Evolutionary conservation across 352 stramenopile species (phyloP), one percentile per base, ranked within the genome.

Genomic region (Pelagophyceae sp.): DNA sequence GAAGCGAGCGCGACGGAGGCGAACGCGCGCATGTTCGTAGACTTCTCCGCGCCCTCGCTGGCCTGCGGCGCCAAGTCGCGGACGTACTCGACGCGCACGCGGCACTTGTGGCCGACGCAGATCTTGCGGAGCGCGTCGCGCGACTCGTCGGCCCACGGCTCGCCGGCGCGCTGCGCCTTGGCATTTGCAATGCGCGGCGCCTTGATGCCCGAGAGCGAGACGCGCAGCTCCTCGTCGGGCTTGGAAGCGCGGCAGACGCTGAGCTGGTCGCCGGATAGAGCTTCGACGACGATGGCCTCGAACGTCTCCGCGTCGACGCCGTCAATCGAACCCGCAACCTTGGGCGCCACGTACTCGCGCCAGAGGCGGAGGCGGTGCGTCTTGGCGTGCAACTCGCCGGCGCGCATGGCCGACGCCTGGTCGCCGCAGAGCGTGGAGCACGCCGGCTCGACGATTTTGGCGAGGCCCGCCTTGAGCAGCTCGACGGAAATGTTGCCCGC

Each of bases 401-500:
- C n/a, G 40, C 71, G 71, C 27, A 76, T 35, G 27, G n/a, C 1
- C 40, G 71, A 2, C 54, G 71, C 45, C 15, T 58, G 15, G 85
- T 85, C 31, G 45, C 31, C 50, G 54, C 35, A 35, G 40, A 83
- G 75, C 17, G 78, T 79, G 20, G 33, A 81, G 19, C 88, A 87
- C 77, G 87, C 95, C 92, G 91, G 96, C 82, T 97, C 93, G 0
- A 87, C 88, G 84, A 96, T 90, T 19, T 89, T 87, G 38, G 83
- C 93, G 11, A 97, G 81, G 27, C 93, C 93, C 29, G 88, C 85
- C 79, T 92, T 90, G 32, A 98, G 80, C 37, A 98, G 83, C 83
- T 96, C 93, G 35, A 93, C 85, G 77, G 90, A 92, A 65, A 98
- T 96, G 84, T 97, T 94, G 74, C 92, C 92, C 70, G 90, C 92